Evolutionary conservation across 768 basidiomycete species (phyloP).

Genomic region (Pulveroboletus sp.): DNA sequence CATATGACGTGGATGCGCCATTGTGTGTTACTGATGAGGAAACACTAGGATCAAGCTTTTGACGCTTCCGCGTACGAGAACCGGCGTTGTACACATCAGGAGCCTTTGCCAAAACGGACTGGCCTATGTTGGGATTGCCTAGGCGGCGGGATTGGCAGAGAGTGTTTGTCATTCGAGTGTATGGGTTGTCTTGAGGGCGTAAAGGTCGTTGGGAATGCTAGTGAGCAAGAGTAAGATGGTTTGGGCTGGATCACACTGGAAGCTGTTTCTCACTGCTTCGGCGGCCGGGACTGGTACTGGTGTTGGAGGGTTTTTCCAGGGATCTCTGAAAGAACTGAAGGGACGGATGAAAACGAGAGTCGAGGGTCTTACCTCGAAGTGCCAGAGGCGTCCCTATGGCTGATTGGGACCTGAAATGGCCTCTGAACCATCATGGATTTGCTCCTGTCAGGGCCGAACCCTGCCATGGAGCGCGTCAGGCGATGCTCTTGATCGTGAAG

Average conservation of each 20-base stretch:
- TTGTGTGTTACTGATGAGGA: neutral
- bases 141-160: neutral
- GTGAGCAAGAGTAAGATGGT: constrained; percentile 3
- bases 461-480: constrained; percentile 8
- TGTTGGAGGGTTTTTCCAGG: constrained; percentile 23
- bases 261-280: constrained; percentile 11
- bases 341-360: neutral
- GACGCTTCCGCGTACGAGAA: constrained; percentile 20
- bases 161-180: neutral
- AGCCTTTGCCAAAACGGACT: constrained; percentile 19
- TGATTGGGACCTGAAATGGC: constrained; percentile 10
- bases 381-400: constrained; percentile 30
- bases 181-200: constrained; percentile 17
- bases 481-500: constrained; percentile 7
- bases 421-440: constrained; percentile 11
- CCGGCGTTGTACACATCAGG: neutral
- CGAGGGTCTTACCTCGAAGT: constrained; percentile 14
- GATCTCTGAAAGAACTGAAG: constrained; percentile 5
- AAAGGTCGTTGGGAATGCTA: constrained; percentile 3
- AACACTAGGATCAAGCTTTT: constrained; percentile 11
- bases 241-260: neutral
- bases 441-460: constrained; percentile 9
- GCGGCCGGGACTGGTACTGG: constrained; percentile 15
- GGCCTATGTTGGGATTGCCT: constrained; percentile 24
- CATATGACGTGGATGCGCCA: constrained; percentile 2